phyloP scores from a whole-genome alignment of 148 eudicot species.

The Dianthus caryophyllus region DNA sequence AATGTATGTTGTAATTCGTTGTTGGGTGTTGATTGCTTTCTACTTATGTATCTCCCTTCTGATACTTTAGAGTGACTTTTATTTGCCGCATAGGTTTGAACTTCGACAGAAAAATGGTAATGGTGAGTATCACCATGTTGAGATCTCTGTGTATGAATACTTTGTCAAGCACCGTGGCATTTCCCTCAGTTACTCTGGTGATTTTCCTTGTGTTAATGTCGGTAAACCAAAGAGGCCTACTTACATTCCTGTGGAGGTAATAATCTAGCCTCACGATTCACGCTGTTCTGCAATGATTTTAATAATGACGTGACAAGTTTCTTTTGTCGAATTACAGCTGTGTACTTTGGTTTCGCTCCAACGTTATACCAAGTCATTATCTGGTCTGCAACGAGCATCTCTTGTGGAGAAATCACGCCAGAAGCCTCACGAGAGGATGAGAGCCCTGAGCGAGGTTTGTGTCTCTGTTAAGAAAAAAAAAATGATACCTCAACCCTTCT shows the following conservation, averaged over 20 bases:
- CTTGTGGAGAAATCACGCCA: constrained; percentile 41
- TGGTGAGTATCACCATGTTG: constrained; percentile 34
- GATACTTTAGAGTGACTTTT: neutral
- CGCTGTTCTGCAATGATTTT: neutral
- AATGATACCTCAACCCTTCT: neutral
- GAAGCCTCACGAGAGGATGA: constrained; percentile 44
- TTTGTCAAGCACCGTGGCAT: constrained; percentile 42
- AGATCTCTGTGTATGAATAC: constrained; percentile 59
- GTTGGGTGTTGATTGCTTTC: neutral
- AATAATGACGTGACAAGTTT: constrained; percentile 4
- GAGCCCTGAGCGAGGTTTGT: constrained; percentile 34
- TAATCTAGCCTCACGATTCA: neutral
- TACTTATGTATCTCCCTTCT: neutral
- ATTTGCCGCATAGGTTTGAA: constrained; percentile 41
- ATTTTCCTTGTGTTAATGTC: constrained; percentile 63
- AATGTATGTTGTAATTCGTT: constrained; percentile 15
- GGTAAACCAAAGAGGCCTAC: constrained; percentile 65
- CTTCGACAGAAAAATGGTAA: constrained; percentile 33
- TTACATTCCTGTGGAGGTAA: constrained; percentile 72
- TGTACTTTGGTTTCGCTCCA: constrained; percentile 38
- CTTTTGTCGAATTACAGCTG: constrained; percentile 22
- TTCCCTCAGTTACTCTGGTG: constrained; percentile 34
- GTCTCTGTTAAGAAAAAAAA: neutral
- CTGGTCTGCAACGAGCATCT: constrained; percentile 35
- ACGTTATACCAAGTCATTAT: constrained; percentile 42